Conservation (phyloP, 2,329 filamentous ascomycete genomes). For the Curvularia sp. region DNA sequence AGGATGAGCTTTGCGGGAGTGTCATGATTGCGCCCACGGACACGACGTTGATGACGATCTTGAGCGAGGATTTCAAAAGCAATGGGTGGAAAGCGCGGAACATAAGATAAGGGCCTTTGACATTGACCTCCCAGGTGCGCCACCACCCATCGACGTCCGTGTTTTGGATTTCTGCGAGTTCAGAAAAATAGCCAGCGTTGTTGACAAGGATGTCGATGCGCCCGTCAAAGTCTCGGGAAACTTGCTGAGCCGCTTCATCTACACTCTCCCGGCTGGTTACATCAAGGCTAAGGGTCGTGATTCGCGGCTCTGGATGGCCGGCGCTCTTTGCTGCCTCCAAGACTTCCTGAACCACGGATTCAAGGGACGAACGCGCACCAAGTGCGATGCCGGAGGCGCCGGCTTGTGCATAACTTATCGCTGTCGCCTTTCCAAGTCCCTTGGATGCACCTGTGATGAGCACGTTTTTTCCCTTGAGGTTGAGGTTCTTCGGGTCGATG, state of each 20-base stretch:
- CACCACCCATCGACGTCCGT: slow-evolving; percentile 52
- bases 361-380: slow-evolving; percentile 57
- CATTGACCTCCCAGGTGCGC: slow-evolving; percentile 58
- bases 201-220: slow-evolving; percentile 58
- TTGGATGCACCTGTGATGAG: slow-evolving; percentile 65
- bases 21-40: slow-evolving; percentile 52
- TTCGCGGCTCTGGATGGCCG: slow-evolving; percentile 50
- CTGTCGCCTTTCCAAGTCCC: slow-evolving; percentile 62
- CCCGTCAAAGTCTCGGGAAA: slow-evolving; percentile 31
- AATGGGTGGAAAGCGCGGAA: slow-evolving; percentile 56
- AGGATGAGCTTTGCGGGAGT: slow-evolving; percentile 38
- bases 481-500: slow-evolving; percentile 54
- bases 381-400: slow-evolving; percentile 63
- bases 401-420: slow-evolving; percentile 62
- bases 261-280: slow-evolving; percentile 53
- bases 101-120: slow-evolving; percentile 58
- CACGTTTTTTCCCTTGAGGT: slow-evolving; percentile 48
- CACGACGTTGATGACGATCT: slow-evolving; percentile 55
- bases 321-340: slow-evolving; percentile 43
- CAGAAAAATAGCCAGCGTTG: slow-evolving; percentile 55
- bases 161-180: slow-evolving; percentile 40
- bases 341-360: slow-evolving; percentile 48
- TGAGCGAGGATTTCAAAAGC: slow-evolving; percentile 40
- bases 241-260: slow-evolving; percentile 42
- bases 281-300: slow-evolving; percentile 54